These are phyloP conservation scores for Verticillium dahliae DNA, from an alignment of 2,329 filamentous ascomycete species.

Conservation along the genomic window DNA sequence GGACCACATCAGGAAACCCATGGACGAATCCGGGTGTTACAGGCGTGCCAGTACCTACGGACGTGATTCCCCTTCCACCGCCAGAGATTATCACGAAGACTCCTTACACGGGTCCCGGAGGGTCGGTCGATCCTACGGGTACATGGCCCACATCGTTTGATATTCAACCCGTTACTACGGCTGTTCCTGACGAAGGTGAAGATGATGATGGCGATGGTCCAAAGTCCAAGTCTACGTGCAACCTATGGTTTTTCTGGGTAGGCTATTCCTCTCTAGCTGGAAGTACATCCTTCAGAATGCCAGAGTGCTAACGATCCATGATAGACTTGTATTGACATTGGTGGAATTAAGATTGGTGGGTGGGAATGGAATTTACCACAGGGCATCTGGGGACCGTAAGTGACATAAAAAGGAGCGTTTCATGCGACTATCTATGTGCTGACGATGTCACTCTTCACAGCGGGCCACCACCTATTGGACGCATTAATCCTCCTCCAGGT, in stretches of 20 bases:
- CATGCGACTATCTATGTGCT: no score
- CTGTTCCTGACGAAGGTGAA: background rate
- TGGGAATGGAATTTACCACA: background rate
- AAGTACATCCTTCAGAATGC: background rate
- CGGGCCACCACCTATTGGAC: background rate
- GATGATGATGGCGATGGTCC: background rate
- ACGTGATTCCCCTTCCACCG: background rate
- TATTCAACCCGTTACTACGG: background rate
- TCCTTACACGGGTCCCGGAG: background rate
- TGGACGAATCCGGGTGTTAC: background rate
- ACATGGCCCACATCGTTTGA: background rate
- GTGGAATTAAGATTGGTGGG: background rate
- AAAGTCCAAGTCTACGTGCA: background rate
- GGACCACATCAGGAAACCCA: background rate
- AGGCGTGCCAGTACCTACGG: background rate
- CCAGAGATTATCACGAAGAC: background rate
- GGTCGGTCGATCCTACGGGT: background rate
- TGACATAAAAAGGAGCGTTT: background rate
- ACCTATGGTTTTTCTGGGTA: slow-evolving; percentile 1
- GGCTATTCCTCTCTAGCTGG: background rate
- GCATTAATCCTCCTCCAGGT: background rate
- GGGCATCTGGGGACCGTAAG: background rate
- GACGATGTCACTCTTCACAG: background rate
- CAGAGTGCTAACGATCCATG: background rate
- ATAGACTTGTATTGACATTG: background rate